Percentiles rank a stretch among this genome's conserved stretches.
These are phyloP conservation scores for Teunomyces pallodes DNA, from an alignment of 805 yeast species.

Conservation along the genomic window DNA sequence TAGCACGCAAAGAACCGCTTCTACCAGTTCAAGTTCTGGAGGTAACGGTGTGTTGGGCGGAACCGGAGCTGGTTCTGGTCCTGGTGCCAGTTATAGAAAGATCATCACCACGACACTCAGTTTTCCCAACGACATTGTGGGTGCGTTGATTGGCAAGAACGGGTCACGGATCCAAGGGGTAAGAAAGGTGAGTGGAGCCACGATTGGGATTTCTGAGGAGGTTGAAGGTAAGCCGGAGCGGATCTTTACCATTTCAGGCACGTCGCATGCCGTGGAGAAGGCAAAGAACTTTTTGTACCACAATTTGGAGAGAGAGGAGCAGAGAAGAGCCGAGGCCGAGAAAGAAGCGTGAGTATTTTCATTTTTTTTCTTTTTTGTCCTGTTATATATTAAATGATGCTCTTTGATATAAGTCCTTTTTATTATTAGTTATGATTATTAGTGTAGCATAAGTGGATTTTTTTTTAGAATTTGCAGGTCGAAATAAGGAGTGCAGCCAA, in stretches of 20 bases:
- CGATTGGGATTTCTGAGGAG: slow-evolving; percentile 71
- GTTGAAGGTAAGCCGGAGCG: slow-evolving; percentile 63
- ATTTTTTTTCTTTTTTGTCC: neutral
- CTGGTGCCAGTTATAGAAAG: slow-evolving; percentile 11
- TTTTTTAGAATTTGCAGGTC: slow-evolving; percentile 45
- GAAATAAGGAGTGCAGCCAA: slow-evolving; percentile 53
- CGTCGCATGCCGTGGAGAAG: slow-evolving; percentile 51
- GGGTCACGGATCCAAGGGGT: slow-evolving; percentile 87
- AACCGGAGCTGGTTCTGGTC: slow-evolving; percentile 1
- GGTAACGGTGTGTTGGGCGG: too few relatives aligned
- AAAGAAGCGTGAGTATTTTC: neutral
- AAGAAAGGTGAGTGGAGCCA: slow-evolving; percentile 73
- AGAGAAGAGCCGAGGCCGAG: slow-evolving; percentile 31
- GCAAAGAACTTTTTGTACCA: slow-evolving; percentile 58
- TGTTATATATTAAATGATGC: neutral
- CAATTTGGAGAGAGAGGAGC: slow-evolving; percentile 57
- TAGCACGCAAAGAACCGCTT: neutral
- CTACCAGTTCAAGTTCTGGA: neutral
- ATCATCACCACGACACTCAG: slow-evolving; percentile 41
- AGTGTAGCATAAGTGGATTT: too few relatives aligned
- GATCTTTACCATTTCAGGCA: slow-evolving; percentile 68
- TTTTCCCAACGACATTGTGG: slow-evolving; percentile 81
- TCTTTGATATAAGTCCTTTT: too few relatives aligned
- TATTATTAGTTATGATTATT: too few relatives aligned
- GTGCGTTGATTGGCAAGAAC: slow-evolving; percentile 83